Evolutionary conservation across 2,329 filamentous ascomycete genomes (phyloP).

Genomic region (Xylaria hypoxylon): DNA sequence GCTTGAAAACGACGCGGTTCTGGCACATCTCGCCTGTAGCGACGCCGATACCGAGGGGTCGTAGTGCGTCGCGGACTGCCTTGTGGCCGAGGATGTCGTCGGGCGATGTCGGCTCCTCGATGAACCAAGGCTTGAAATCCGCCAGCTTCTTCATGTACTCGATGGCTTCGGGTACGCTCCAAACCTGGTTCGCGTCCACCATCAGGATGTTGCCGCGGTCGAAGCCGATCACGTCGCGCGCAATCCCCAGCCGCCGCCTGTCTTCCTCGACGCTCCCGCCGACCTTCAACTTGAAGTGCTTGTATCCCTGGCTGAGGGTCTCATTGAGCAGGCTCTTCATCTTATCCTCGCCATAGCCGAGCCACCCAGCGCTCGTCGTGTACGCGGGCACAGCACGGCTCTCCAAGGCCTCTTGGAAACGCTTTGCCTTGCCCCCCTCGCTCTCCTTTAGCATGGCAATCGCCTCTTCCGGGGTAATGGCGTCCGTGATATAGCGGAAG

Average conservation of each 20-base stretch:
- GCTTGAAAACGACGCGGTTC: constrained; percentile 94
- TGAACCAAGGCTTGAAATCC: constrained; percentile 92
- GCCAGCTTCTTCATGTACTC: constrained; percentile 84
- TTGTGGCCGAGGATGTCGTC: constrained; percentile 92
- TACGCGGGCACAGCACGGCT: constrained; percentile 87
- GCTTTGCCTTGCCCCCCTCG: constrained; percentile 74
- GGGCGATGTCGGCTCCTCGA: constrained; percentile 91
- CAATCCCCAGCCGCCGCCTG: constrained; percentile 75
- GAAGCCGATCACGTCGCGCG: constrained; percentile 82
- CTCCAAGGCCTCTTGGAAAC: constrained; percentile 78
- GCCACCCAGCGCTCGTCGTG: constrained; percentile 89
- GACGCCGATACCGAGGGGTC: constrained; percentile 80
- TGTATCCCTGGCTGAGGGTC: constrained; percentile 81
- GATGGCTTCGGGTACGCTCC: constrained; percentile 90
- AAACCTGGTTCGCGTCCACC: constrained; percentile 94
- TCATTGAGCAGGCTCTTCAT: constrained; percentile 80
- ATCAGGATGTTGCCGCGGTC: constrained; percentile 87
- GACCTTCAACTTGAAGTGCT: constrained; percentile 92
- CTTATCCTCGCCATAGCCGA: constrained; percentile 91
- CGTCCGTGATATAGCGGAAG: constrained; percentile 94
- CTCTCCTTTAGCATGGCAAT: constrained; percentile 74
- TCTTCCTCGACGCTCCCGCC: constrained; percentile 80
- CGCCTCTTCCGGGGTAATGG: constrained; percentile 88
- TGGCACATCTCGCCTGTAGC: constrained; percentile 96
- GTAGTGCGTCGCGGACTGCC: constrained; percentile 82